Evolutionary conservation across 108 stramenopile species (phyloP).

Genomic region (Cyclotella sp.): DNA sequence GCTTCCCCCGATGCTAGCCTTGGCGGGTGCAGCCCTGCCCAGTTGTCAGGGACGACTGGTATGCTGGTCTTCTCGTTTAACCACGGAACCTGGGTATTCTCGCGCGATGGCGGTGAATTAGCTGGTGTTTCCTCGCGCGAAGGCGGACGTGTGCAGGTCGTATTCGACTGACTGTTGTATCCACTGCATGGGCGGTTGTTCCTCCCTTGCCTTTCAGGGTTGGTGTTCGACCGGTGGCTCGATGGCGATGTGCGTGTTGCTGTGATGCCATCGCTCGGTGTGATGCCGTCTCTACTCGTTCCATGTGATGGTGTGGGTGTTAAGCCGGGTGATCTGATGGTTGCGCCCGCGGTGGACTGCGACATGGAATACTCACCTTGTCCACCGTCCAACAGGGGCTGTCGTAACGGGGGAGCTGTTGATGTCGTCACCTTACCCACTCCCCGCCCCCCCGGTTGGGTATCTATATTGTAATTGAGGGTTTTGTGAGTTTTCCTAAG

Average conservation of each 20-base stretch:
- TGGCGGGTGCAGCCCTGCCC: background rate
- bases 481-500: no score
- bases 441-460: background rate
- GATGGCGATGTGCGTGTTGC: no score
- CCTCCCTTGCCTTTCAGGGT: no score
- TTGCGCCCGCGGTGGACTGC: background rate
- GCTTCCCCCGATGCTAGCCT: background rate
- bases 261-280: background rate
- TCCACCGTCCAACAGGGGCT: background rate
- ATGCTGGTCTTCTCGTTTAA: no score
- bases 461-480: no score
- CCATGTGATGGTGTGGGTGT: background rate
- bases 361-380: background rate
- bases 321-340: background rate
- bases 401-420: background rate
- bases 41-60: no score
- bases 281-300: no score
- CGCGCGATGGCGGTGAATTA: background rate
- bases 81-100: background rate
- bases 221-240: no score
- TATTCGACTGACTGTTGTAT: no score
- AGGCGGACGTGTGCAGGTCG: no score
- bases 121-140: no score
- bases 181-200: no score
- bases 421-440: background rate